Evolutionary conservation across 805 yeast species (phyloP).

Genomic region (Barnettozyma wickerhamii): DNA sequence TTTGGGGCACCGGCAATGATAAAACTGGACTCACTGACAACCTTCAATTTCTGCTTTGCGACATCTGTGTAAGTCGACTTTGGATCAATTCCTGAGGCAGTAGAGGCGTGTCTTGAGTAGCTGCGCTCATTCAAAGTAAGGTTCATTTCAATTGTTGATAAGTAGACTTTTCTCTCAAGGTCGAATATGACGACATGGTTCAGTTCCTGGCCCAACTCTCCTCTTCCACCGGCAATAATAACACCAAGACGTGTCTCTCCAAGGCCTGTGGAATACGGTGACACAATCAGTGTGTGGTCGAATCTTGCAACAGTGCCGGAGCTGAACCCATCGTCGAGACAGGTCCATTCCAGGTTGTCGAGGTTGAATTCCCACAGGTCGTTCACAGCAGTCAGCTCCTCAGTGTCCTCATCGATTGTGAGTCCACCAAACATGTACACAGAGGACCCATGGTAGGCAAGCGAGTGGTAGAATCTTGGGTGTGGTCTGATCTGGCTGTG

Average conservation of each 20-base stretch:
- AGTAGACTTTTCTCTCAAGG: conserved; percentile 33
- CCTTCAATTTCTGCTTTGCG: conserved; percentile 11
- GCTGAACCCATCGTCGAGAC: conserved; percentile 40
- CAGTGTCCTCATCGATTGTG: conserved; percentile 32
- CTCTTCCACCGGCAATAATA: conserved; percentile 51
- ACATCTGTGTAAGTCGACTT: conserved; percentile 1
- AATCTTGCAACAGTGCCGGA: conserved; percentile 39
- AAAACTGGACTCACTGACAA: conserved; percentile 16
- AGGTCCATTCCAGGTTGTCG: conserved; percentile 47
- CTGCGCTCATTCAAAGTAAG: conserved; percentile 21
- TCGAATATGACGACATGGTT: conserved; percentile 39
- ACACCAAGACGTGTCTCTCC: conserved; percentile 42
- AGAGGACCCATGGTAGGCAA: conserved; percentile 44
- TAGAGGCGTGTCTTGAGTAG: conserved; percentile 5
- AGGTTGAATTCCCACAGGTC: conserved; percentile 70
- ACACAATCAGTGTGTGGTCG: conserved; percentile 46
- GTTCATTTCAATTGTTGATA: conserved; percentile 16
- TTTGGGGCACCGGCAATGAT: conserved; percentile 16
- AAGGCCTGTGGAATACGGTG: conserved; percentile 35
- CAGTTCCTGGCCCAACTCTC: conserved; percentile 28
- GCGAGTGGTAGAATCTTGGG: conserved; percentile 54
- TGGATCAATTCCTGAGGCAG: conserved; percentile 12
- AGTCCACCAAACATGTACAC: conserved; percentile 68
- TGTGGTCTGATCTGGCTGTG: conserved; percentile 11
- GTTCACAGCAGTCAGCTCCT: conserved; percentile 43